These are phyloP conservation scores for Vitis cinerea DNA, from an alignment of 164 flowering plant genomes.

Conservation along the genomic window DNA sequence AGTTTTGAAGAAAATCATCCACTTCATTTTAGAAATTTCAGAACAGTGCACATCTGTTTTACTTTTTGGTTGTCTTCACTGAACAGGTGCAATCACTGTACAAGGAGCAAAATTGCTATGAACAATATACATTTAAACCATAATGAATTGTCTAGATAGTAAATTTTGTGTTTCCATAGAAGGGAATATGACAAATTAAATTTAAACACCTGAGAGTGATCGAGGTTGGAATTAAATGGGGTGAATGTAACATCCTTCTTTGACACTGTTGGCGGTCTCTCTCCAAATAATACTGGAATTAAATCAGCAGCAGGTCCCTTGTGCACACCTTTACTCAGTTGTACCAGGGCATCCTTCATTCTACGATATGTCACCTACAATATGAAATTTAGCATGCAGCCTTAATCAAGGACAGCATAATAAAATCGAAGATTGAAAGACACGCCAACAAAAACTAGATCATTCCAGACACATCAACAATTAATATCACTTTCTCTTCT, in stretches of 20 bases:
- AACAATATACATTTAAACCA: no score
- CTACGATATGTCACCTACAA: slow-evolving; percentile 86
- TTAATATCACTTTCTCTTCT: no score
- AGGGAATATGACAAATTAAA: neutral
- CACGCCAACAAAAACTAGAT: neutral
- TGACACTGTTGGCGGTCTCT: slow-evolving; percentile 57
- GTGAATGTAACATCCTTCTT: slow-evolving; percentile 64
- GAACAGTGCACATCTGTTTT: neutral
- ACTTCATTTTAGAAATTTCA: no score
- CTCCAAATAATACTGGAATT: slow-evolving; percentile 92
- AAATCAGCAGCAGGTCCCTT: slow-evolving; percentile 94
- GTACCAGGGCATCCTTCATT: slow-evolving; percentile 90
- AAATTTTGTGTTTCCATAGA: neutral
- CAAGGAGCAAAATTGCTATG: neutral
- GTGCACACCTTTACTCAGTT: slow-evolving; percentile 85
- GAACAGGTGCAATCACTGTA: neutral
- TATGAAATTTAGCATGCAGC: neutral
- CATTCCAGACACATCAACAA: no score
- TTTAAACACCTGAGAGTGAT: slow-evolving; percentile 77
- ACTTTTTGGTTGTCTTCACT: neutral
- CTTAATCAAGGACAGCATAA: neutral
- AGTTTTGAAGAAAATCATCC: no score
- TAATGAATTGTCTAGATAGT: neutral
- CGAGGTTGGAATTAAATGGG: slow-evolving; percentile 74
- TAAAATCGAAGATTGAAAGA: neutral